Percentiles rank a stretch among this genome's conserved stretches.
Evolutionary conservation across 164 flowering plant species (phyloP).

Genomic region (Stephania yunnanensis): DNA sequence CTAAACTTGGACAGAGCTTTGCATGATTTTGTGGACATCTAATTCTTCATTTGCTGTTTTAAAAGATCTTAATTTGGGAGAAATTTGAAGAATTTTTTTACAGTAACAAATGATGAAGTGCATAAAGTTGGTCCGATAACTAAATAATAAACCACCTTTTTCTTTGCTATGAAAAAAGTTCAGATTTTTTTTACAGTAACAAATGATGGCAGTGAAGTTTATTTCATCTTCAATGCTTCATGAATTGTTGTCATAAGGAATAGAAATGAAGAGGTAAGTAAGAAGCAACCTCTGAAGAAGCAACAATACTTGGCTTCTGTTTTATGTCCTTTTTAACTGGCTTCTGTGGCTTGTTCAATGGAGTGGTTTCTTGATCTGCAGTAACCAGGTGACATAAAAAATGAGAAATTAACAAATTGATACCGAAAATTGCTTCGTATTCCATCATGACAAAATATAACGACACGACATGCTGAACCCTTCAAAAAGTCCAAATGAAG

Average conservation of each 20-base stretch:
- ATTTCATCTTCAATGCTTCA: not conserved
- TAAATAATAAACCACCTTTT: not conserved
- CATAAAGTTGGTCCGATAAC: not conserved
- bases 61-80: too few relatives aligned
- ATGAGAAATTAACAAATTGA: not conserved
- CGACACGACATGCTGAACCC: not conserved
- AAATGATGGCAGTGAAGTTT: not conserved
- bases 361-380: conserved; percentile 41
- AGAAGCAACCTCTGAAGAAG: conserved; percentile 36
- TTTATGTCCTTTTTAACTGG: conserved; percentile 30
- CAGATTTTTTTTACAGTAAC: not conserved
- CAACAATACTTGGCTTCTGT: conserved; percentile 26
- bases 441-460: not conserved
- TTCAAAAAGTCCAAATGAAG: not conserved
- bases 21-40: too few relatives aligned
- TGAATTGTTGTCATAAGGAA: not conserved
- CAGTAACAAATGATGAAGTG: not conserved
- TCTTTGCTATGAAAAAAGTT: not conserved
- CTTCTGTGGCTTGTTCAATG: conserved; percentile 32
- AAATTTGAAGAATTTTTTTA: too few relatives aligned
- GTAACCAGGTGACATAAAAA: not conserved
- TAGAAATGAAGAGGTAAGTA: not conserved
- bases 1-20: too few relatives aligned
- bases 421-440: not conserved
- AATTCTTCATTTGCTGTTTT: too few relatives aligned